Evolutionary conservation across 2,329 filamentous ascomycete species (phyloP).

Genomic region (Tolypocladium tundrense): DNA sequence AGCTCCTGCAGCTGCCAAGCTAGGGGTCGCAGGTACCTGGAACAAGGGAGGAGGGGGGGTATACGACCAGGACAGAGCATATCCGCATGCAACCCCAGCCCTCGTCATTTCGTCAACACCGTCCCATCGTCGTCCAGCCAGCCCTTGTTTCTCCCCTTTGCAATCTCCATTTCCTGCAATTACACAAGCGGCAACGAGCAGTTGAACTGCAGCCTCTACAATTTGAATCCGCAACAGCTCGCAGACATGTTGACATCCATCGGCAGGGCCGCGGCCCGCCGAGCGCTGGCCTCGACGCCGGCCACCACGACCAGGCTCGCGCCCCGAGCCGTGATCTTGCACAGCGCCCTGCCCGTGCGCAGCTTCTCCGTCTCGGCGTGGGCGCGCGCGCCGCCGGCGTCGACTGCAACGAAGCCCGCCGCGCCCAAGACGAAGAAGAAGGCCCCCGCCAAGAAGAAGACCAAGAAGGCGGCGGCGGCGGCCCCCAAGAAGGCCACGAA

Average conservation of each 20-base stretch:
- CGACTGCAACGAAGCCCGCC: conserved; percentile 7
- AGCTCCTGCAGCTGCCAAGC: background rate
- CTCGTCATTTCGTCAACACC: conserved; percentile 8
- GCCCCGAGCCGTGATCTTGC: conserved; percentile 2
- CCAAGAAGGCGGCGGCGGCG: conserved; percentile 13
- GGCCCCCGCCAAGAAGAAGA: conserved; percentile 5
- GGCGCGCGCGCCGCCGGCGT: conserved; percentile 14
- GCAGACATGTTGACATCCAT: conserved; percentile 30
- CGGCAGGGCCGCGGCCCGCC: conserved; percentile 27
- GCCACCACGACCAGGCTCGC: conserved; percentile 11
- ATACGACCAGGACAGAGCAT: background rate
- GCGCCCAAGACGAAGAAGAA: conserved; percentile 12
- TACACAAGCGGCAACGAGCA: background rate
- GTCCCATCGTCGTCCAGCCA: background rate
- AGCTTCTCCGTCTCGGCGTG: conserved; percentile 21
- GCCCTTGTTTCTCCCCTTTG: background rate
- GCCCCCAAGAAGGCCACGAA: conserved; percentile 17
- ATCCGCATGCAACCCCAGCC: conserved; percentile 4
- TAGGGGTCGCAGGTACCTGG: background rate
- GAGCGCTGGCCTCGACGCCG: conserved; percentile 15
- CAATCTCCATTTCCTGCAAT: background rate
- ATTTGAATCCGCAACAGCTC: background rate
- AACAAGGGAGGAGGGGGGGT: background rate
- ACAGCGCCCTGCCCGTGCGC: conserved; percentile 12
- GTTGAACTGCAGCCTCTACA: background rate